These are phyloP conservation scores for Meyerozyma sp. DNA, from an alignment of 1,139 yeast species.

Conservation along the genomic window DNA sequence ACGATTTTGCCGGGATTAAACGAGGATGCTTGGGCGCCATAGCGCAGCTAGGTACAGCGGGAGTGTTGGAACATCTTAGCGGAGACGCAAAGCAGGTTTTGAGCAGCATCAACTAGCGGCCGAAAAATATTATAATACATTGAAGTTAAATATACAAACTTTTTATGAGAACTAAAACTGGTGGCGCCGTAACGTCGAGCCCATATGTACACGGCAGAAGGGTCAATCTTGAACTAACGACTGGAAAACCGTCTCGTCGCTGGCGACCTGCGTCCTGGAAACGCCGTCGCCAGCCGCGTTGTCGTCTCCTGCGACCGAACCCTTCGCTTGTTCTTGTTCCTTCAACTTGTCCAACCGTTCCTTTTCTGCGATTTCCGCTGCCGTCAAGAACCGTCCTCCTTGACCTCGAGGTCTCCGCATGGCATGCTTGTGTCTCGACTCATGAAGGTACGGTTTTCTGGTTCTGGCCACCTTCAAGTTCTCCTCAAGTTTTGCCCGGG, in stretches of 20 bases:
- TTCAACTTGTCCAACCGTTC: constrained; percentile 52
- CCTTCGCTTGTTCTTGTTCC: constrained; percentile 26
- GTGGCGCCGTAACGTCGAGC: background rate
- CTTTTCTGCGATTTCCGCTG: constrained; percentile 90
- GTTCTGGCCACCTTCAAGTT: constrained; percentile 82
- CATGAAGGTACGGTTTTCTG: constrained; percentile 91
- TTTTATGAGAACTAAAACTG: background rate
- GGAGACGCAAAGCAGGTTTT: constrained; percentile 16
- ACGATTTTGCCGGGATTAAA: constrained; percentile 29
- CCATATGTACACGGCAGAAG: background rate
- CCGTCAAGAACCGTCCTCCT: constrained; percentile 94
- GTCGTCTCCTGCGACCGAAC: background rate
- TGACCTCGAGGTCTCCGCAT: constrained; percentile 99
- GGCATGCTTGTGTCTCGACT: constrained; percentile 97
- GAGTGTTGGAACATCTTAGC: constrained; percentile 26
- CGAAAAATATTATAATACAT: constrained; percentile 1
- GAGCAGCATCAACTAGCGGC: constrained; percentile 1
- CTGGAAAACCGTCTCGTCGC: background rate
- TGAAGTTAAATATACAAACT: constrained; percentile 1
- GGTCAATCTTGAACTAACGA: background rate
- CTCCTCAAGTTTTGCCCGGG: constrained; percentile 91
- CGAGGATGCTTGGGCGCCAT: constrained; percentile 23
- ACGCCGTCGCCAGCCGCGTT: background rate
- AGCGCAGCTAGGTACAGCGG: constrained; percentile 26
- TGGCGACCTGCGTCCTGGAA: background rate